phyloP scores from a whole-genome alignment of 2,329 filamentous ascomycete species.

The Pseudophaeomoniella oleicola region DNA sequence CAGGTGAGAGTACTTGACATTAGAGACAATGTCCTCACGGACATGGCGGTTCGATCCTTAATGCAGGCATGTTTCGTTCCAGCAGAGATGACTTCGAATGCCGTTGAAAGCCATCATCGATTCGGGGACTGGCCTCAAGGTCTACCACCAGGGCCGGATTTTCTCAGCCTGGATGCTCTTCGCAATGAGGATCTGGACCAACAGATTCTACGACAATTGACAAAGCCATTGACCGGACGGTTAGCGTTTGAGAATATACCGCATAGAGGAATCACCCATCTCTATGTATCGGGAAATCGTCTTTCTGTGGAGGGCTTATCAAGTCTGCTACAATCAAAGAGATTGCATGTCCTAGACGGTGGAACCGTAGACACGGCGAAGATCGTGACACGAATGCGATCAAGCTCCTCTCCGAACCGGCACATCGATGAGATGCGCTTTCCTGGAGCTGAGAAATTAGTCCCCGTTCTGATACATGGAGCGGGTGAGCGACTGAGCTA shows the following conservation, averaged over 20 bases:
- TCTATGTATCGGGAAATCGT: constrained; percentile 42
- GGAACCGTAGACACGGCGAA: constrained; percentile 28
- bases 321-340: constrained; percentile 34
- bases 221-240: constrained; percentile 33
- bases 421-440: constrained; percentile 16
- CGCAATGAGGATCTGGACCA: constrained; percentile 35
- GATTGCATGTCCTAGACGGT: constrained; percentile 40
- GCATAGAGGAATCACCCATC: constrained; percentile 42
- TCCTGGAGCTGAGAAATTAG: constrained; percentile 39
- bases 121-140: constrained; percentile 16
- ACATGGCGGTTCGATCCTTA: constrained; percentile 36
- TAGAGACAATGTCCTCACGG: constrained; percentile 42
- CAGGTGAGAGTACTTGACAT: constrained; percentile 42
- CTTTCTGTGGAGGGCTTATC: constrained; percentile 42
- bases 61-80: constrained; percentile 35
- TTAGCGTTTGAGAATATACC: constrained; percentile 41
- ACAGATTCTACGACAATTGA: constrained; percentile 34
- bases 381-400: constrained; percentile 7
- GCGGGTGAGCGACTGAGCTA: constrained; percentile 36
- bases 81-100: constrained; percentile 7
- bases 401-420: constrained; percentile 7
- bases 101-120: constrained; percentile 13
- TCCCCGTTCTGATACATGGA: constrained; percentile 32
- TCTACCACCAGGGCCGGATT: constrained; percentile 20
- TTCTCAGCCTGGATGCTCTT: constrained; percentile 23